Evolutionary conservation across 2,329 filamentous ascomycete species (phyloP).

Genomic region (Cladosporium sphaerospermum): DNA sequence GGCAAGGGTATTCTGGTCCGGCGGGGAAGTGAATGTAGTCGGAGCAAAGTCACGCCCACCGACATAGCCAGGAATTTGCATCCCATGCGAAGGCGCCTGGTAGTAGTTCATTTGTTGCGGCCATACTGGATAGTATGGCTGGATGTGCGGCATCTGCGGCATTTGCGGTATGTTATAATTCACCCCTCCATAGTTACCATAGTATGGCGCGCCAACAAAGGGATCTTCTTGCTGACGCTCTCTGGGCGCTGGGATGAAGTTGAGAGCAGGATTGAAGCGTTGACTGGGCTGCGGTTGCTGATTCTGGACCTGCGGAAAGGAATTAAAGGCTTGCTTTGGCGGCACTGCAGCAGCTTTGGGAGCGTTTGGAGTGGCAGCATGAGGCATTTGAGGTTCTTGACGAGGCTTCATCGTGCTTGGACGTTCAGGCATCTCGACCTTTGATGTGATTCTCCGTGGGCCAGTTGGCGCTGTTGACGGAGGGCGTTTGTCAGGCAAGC

Average conservation of each 20-base stretch:
- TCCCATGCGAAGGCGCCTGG: neutral
- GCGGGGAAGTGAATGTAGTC: neutral
- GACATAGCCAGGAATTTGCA: neutral
- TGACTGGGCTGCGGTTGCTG: neutral
- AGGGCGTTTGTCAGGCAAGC: conserved; percentile 21
- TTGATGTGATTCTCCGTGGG: conserved; percentile 3
- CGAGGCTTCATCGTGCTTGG: neutral
- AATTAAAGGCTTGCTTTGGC: neutral
- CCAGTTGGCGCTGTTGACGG: conserved; percentile 12
- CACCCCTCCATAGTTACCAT: neutral
- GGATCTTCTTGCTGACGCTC: neutral
- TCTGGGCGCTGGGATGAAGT: neutral
- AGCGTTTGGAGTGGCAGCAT: neutral
- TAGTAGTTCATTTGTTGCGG: neutral
- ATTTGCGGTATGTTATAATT: neutral
- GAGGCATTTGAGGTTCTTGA: neutral
- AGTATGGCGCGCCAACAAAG: neutral
- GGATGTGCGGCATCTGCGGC: neutral
- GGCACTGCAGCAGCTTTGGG: neutral
- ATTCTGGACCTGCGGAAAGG: neutral
- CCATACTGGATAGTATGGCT: neutral
- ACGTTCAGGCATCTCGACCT: conserved; percentile 11
- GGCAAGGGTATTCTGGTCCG: neutral
- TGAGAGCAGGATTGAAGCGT: conserved; percentile 1
- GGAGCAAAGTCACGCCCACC: neutral